phyloP scores from a whole-genome alignment of 2,329 filamentous ascomycete genomes.

The Fusarium sp. region DNA sequence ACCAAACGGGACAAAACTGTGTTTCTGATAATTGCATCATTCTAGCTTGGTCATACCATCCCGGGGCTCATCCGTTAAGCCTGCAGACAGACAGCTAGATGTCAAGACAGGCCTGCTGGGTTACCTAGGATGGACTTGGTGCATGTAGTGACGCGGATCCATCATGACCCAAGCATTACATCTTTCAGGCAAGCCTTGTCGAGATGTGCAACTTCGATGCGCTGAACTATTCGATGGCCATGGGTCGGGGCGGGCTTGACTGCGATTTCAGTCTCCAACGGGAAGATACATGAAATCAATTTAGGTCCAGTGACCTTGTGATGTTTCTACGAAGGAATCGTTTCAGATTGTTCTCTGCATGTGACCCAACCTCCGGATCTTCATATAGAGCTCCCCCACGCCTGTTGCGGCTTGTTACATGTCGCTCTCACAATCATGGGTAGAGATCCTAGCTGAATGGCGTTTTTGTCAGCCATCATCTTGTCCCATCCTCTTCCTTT shows the following conservation, averaged over 20 bases:
- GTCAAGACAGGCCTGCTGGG: constrained; percentile 16
- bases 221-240: constrained; percentile 18
- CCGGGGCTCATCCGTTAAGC: constrained; percentile 23
- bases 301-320: constrained; percentile 43
- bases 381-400: constrained; percentile 30
- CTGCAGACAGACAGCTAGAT: constrained; percentile 12
- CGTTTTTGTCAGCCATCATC: constrained; percentile 25
- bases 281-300: constrained; percentile 43
- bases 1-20: constrained; percentile 23
- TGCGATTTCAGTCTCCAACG: constrained; percentile 38
- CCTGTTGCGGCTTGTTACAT: constrained; percentile 37
- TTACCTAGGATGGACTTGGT: constrained; percentile 24
- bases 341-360: constrained; percentile 39
- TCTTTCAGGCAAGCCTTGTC: constrained; percentile 40
- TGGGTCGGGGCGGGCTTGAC: constrained; percentile 23
- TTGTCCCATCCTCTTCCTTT: constrained; percentile 17
- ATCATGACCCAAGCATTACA: constrained; percentile 37
- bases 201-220: constrained; percentile 39
- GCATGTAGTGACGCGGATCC: constrained; percentile 36
- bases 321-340: constrained; percentile 30
- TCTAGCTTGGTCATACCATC: constrained; percentile 41
- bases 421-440: constrained; percentile 11
- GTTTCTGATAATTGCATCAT: constrained; percentile 39
- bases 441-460: constrained; percentile 29
- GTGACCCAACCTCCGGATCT: constrained; percentile 28